Base-by-base conservation (phyloP, 371 early-diverging fungal genomes). In the Lichtheimia hyalospora region DNA sequence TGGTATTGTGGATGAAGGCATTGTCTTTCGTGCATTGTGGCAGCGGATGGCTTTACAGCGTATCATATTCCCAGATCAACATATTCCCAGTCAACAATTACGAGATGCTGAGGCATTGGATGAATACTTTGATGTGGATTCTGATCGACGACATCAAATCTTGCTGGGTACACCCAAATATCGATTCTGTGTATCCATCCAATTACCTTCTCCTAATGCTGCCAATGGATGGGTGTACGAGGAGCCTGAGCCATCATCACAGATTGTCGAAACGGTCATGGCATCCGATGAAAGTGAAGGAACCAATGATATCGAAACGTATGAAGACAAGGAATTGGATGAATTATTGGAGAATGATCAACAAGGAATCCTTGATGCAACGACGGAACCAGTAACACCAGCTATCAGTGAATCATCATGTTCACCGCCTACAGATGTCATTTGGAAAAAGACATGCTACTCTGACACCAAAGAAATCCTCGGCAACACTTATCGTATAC, bases 21-120 rank as follows among this genome's bases (percentile, higher is more conserved):
- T 74, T 21, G 80, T 79, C 1, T 79, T 79, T 48, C 69, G 80
- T n/a, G 80, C 80, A 1, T 49, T 79, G 10, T 79, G 80, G 80
- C 80, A 79, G 52, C 61, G 80, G 15, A 69, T 75, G 52, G 74
- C 80, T 10, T 54, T 79, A 14, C 74, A 76, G 40, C 71, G 77
- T 8, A 56, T 76, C 5, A 34, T 79, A n/a, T 74, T 67, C 24
- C 77, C 58, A 24, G 20, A 28, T 15, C 34, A 16, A 16, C 49
- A 25, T 1, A 16, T n/a, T 10, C 40, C 21, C 18, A 41, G 39
- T 21, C 53, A 49, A 12, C 18, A 24, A 14, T n/a, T 49, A 8
- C 41, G 5, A 2, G 52, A 49, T 7, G 57, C 55, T 10, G 71
- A 73, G 27, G 79, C 80, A 3, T 54, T 79, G 23, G 51, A 74